Evolutionary conservation across 1,284 basidiomycete species (phyloP).

Genomic region (Rhodotorula mucilaginosa): DNA sequence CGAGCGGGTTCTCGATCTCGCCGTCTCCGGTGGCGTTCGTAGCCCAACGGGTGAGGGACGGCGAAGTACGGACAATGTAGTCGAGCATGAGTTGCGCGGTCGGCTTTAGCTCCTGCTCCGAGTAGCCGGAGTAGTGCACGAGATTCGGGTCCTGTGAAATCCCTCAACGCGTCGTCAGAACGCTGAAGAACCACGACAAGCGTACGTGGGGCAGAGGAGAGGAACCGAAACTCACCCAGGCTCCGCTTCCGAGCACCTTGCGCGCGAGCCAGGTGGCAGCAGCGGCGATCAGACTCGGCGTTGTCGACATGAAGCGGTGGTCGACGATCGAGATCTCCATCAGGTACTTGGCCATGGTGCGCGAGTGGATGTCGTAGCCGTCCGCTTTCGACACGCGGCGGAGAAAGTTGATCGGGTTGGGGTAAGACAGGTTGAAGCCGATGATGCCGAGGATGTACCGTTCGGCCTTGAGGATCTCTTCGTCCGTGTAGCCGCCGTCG

Average conservation of each 20-base stretch:
- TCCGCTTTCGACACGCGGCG: slow-evolving; percentile 93
- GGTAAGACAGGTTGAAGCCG: slow-evolving; percentile 87
- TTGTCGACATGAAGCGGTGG: slow-evolving; percentile 73
- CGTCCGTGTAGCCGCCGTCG: slow-evolving; percentile 79
- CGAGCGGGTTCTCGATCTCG: slow-evolving; percentile 34
- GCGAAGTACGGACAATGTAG: slow-evolving; percentile 66
- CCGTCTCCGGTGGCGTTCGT: slow-evolving; percentile 47
- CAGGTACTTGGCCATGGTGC: slow-evolving; percentile 89
- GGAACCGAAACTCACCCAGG: slow-evolving; percentile 67
- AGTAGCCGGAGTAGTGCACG: slow-evolving; percentile 87
- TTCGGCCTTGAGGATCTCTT: slow-evolving; percentile 90
- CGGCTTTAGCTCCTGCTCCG: slow-evolving; percentile 76
- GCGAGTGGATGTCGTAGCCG: slow-evolving; percentile 84
- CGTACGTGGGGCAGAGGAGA: neutral
- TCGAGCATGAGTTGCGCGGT: slow-evolving; percentile 92
- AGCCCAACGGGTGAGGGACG: slow-evolving; percentile 14
- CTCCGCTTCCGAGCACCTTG: slow-evolving; percentile 73
- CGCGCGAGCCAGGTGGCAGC: slow-evolving; percentile 89
- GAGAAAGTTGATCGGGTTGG: slow-evolving; percentile 90
- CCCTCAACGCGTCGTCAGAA: too few species aligned
- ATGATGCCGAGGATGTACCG: slow-evolving; percentile 88
- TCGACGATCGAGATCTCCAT: slow-evolving; percentile 88
- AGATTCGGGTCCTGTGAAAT: slow-evolving; percentile 69
- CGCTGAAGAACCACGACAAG: neutral
- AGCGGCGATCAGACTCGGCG: slow-evolving; percentile 83